Percentiles rank a stretch among this genome's conserved stretches.
phyloP scores from a whole-genome alignment of 148 eudicot genomes.

The Vaccinium macrocarpon region DNA sequence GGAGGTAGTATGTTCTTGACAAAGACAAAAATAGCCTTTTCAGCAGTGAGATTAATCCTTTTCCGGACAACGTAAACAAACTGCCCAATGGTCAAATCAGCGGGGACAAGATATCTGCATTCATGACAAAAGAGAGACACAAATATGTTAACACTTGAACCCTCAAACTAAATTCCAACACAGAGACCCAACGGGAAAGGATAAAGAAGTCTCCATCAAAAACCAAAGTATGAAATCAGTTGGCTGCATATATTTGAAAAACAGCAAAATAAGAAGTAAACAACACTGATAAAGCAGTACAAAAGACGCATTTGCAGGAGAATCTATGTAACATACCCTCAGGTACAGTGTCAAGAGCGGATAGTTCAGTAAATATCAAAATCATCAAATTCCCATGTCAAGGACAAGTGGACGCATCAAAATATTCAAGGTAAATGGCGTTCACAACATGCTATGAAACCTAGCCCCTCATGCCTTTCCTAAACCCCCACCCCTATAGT shows the following conservation, averaged over 20 bases:
- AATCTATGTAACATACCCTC: background rate
- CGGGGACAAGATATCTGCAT: constrained; percentile 20
- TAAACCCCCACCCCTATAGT: background rate
- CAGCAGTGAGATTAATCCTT: constrained; percentile 14
- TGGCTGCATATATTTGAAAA: background rate
- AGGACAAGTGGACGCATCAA: background rate
- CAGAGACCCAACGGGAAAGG: background rate
- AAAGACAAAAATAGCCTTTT: constrained; percentile 20
- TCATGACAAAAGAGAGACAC: background rate
- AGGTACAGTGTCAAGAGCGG: background rate
- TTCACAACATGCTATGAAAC: background rate
- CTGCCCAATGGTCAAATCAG: constrained; percentile 17
- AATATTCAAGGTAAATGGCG: background rate
- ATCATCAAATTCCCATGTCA: background rate
- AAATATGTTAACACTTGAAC: background rate
- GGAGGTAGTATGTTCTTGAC: constrained; percentile 18
- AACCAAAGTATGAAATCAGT: background rate
- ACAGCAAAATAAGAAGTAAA: background rate
- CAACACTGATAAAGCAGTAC: background rate
- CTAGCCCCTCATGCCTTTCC: background rate
- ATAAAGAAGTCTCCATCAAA: background rate
- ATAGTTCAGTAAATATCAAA: background rate
- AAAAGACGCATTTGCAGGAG: background rate
- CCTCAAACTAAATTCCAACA: background rate
- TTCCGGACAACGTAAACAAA: constrained; percentile 18